Evolutionary conservation across 768 basidiomycete species (phyloP).

Genomic region (Antrodiella citrinella): DNA sequence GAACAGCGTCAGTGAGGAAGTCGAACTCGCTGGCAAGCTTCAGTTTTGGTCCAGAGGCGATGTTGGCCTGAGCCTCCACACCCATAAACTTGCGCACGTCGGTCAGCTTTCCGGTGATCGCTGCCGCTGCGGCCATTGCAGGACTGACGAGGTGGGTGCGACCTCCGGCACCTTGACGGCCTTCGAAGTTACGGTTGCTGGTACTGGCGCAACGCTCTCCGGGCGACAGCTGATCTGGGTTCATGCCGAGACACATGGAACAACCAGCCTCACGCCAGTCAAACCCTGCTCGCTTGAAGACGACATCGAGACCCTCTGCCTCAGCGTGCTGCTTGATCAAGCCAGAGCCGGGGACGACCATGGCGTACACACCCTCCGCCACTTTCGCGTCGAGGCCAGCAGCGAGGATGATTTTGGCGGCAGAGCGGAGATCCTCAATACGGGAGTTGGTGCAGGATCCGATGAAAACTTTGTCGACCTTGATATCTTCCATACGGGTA

Average conservation of each 20-base stretch:
- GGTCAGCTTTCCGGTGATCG: conserved; percentile 48
- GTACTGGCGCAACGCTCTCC: conserved; percentile 54
- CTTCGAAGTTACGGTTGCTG: conserved; percentile 62
- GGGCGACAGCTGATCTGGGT: conserved; percentile 56
- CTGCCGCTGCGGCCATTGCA: conserved; percentile 64
- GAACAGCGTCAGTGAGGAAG: conserved; percentile 61
- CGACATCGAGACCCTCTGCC: conserved; percentile 52
- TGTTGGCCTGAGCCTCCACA: conserved; percentile 21
- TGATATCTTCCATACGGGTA: conserved; percentile 47
- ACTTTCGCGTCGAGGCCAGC: conserved; percentile 44
- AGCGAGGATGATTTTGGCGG: conserved; percentile 46
- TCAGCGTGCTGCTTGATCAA: conserved; percentile 60
- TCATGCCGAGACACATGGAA: conserved; percentile 69
- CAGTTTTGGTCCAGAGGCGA: conserved; percentile 34
- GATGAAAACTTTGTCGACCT: conserved; percentile 60
- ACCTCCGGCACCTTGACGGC: conserved; percentile 53
- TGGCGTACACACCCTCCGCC: conserved; percentile 44
- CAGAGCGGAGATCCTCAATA: conserved; percentile 58
- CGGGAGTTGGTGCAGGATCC: conserved; percentile 64
- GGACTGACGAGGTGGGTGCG: conserved; percentile 57
- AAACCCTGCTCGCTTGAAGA: conserved; percentile 60
- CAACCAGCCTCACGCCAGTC: conserved; percentile 67
- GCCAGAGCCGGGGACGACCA: conserved; percentile 63
- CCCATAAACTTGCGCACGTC: conserved; percentile 49
- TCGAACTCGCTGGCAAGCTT: conserved; percentile 68